A percentile compares a stretch with the other conserved stretches of the same genome.
Evolutionary conservation across 2,329 filamentous ascomycete genomes (phyloP).

Genomic region (Exophiala lecanii-corni): DNA sequence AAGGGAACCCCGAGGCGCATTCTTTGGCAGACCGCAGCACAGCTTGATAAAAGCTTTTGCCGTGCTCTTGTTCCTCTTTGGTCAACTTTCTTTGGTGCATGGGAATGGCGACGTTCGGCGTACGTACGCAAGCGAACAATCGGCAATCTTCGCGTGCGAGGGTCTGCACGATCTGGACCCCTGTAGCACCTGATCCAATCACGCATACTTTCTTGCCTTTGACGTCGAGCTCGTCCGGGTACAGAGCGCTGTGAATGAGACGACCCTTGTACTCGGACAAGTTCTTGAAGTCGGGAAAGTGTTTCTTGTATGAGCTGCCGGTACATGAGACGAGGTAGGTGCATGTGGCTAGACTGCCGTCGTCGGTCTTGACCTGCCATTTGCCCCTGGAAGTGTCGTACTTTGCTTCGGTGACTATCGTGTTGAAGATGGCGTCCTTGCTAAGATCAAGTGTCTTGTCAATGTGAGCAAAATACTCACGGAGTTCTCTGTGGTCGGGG

Average conservation of each 20-base stretch:
- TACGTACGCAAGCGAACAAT: constrained; percentile 55
- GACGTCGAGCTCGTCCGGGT: constrained; percentile 56
- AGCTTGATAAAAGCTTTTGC: constrained; percentile 2
- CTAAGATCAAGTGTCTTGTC: constrained; percentile 36
- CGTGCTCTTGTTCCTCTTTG: constrained; percentile 44
- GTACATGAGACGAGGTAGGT: constrained; percentile 12
- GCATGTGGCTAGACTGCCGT: constrained; percentile 26
- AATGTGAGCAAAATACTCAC: constrained; percentile 38
- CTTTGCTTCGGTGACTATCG: constrained; percentile 3
- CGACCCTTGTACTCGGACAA: constrained; percentile 56
- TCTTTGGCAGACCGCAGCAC: constrained; percentile 3
- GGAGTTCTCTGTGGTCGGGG: constrained; percentile 36
- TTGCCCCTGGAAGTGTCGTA: constrained; percentile 30
- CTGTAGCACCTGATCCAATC: constrained; percentile 61
- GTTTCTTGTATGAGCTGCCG: constrained; percentile 49
- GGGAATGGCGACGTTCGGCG: constrained; percentile 59
- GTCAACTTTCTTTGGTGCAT: constrained; percentile 51
- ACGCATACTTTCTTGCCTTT: constrained; percentile 59
- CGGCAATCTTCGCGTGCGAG: constrained; percentile 50
- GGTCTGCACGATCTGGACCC: constrained; percentile 60
- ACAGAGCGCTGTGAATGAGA: constrained; percentile 56
- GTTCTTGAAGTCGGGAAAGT: constrained; percentile 57
- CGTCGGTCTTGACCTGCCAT: constrained; percentile 39
- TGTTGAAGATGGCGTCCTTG: constrained; percentile 32
- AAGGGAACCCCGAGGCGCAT: constrained; percentile 36